Evolutionary conservation across 768 basidiomycete genomes (phyloP).

Genomic region (Chalciporus sphaerocephalus): DNA sequence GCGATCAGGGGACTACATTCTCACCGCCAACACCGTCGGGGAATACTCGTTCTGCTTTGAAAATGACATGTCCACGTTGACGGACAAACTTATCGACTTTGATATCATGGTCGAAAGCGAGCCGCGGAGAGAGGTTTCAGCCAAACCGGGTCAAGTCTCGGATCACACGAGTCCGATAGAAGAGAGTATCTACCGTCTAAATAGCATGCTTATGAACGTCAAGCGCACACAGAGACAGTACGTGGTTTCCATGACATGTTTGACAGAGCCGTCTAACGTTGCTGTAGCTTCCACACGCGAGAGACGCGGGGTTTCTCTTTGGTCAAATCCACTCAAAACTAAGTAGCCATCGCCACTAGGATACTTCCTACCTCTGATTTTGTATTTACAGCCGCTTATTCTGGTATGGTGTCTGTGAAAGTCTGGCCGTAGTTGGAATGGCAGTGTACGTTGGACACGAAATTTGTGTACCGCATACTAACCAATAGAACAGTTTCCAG

Average conservation of each 20-base stretch:
- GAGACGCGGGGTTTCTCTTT: slow-evolving; percentile 93
- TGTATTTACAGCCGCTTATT: slow-evolving; percentile 66
- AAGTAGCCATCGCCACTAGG: slow-evolving; percentile 6
- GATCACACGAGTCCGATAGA: slow-evolving; percentile 93
- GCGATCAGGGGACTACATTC: slow-evolving; percentile 93
- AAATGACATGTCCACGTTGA: slow-evolving; percentile 93
- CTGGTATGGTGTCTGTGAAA: slow-evolving; percentile 89
- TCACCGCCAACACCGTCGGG: slow-evolving; percentile 88
- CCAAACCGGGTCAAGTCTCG: slow-evolving; percentile 80
- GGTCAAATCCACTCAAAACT: slow-evolving; percentile 89
- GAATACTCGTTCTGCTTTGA: slow-evolving; percentile 97
- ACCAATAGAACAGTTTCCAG: slow-evolving; percentile 56
- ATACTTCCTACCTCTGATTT: not conserved
- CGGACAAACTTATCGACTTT: slow-evolving; percentile 91
- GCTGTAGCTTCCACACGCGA: slow-evolving; percentile 80
- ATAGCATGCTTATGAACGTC: slow-evolving; percentile 80
- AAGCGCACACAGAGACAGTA: slow-evolving; percentile 93
- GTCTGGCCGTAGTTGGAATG: slow-evolving; percentile 75
- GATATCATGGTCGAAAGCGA: slow-evolving; percentile 99
- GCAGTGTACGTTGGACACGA: slow-evolving; percentile 60
- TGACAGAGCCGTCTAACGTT: slow-evolving; percentile 2
- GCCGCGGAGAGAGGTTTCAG: slow-evolving; percentile 83
- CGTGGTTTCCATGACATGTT: slow-evolving; percentile 29
- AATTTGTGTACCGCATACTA: slow-evolving; percentile 8
- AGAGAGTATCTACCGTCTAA: slow-evolving; percentile 92